phyloP scores from a whole-genome alignment of 164 flowering plant genomes.

The Platanus orientalis region DNA sequence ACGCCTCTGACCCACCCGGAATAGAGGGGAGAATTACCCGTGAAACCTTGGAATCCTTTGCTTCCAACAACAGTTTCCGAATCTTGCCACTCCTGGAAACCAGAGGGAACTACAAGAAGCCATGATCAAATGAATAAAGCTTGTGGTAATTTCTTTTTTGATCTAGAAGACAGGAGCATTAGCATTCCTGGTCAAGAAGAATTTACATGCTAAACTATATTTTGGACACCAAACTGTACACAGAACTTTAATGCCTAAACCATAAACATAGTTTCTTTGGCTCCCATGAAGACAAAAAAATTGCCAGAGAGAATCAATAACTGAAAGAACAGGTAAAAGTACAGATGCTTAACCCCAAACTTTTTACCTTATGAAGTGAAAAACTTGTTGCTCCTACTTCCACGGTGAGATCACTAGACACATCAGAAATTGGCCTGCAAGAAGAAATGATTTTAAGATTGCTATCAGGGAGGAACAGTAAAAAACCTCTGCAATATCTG shows the following conservation, averaged over 20 bases:
- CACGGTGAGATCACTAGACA: slow-evolving; percentile 85
- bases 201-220: neutral
- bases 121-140: neutral
- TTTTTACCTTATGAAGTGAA: slow-evolving; percentile 87
- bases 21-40: slow-evolving; percentile 43
- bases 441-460: neutral
- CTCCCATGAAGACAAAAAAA: neutral
- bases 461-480: neutral
- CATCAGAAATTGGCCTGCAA: slow-evolving; percentile 98
- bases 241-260: neutral
- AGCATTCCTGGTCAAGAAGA: neutral
- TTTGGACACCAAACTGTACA: neutral
- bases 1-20: slow-evolving; percentile 91
- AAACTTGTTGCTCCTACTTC: slow-evolving; percentile 74
- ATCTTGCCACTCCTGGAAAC: slow-evolving; percentile 87
- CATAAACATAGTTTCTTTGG: neutral
- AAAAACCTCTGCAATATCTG: neutral
- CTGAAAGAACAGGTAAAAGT: neutral
- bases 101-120: slow-evolving; percentile 70
- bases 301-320: neutral
- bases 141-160: neutral
- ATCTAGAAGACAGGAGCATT: neutral
- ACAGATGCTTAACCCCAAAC: neutral
- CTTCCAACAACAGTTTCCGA: slow-evolving; percentile 61
- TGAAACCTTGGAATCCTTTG: slow-evolving; percentile 62